phyloP scores from a whole-genome alignment of 495 filamentous ascomycete species.

The Trichoderma reesei region DNA sequence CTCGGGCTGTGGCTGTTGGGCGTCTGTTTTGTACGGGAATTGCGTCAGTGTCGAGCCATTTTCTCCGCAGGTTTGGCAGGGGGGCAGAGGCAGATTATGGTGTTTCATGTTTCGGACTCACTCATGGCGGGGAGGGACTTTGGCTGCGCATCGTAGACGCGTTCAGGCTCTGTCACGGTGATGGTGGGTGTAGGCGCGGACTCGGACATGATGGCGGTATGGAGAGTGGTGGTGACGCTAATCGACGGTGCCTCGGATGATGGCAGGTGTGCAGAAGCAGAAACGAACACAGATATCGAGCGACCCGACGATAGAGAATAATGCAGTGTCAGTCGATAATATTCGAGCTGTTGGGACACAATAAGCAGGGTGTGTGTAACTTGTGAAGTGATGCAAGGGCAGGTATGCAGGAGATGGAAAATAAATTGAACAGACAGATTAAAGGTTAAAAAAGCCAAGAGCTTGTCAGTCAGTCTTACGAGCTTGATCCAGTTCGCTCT shows the following conservation, averaged over 20 bases:
- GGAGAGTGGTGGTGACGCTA: background rate
- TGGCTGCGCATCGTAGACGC: background rate
- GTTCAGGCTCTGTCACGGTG: constrained; percentile 11
- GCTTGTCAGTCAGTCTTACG: background rate
- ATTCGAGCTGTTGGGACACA: background rate
- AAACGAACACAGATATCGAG: no score
- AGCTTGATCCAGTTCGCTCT: background rate
- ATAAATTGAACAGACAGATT: background rate
- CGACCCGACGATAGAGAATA: no score
- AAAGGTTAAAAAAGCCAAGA: background rate
- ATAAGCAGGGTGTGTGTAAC: background rate
- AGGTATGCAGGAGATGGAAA: background rate
- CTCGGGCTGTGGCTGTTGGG: constrained; percentile 28
- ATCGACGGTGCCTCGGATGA: background rate
- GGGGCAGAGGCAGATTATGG: background rate
- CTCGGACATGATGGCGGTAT: background rate
- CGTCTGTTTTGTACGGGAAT: constrained; percentile 18
- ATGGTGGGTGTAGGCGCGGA: background rate
- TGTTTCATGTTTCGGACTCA: background rate
- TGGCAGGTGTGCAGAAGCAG: no score
- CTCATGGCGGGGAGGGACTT: constrained; percentile 1
- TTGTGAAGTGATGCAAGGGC: background rate
- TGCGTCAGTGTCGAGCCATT: background rate
- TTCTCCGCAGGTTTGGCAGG: background rate
- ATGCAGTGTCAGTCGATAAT: background rate